Percentiles rank a stretch among this genome's conserved stretches.
These are phyloP conservation scores for Phytophthora foliorum DNA, from an alignment of 352 stramenopile species.

Conservation along the genomic window DNA sequence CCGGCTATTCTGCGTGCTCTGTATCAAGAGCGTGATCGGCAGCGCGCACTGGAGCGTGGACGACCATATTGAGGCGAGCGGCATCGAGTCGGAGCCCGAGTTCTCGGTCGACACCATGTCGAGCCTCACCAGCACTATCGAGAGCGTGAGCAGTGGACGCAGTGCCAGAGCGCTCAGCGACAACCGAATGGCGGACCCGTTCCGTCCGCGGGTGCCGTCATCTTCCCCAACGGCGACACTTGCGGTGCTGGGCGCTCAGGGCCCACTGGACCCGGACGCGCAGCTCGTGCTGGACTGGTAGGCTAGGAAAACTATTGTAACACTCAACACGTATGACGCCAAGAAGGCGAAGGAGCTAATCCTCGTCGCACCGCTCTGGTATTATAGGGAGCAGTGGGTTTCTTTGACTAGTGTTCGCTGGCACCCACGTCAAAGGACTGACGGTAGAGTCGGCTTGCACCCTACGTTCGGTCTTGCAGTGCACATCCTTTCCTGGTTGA, in stretches of 20 bases:
- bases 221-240: conserved; percentile 15
- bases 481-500: not conserved
- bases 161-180: conserved; percentile 14
- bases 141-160: conserved; percentile 18
- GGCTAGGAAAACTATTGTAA: not conserved
- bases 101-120: conserved; percentile 12
- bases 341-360: not conserved
- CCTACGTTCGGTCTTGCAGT: not conserved
- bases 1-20: conserved; percentile 43
- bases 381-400: not conserved
- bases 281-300: conserved; percentile 39
- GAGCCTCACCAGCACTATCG: conserved; percentile 12
- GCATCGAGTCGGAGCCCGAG: conserved; percentile 21
- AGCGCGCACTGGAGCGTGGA: conserved; percentile 32
- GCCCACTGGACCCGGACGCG: conserved; percentile 17
- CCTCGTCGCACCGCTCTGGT: not conserved
- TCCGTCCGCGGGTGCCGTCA: conserved; percentile 27
- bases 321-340: conserved; percentile 12
- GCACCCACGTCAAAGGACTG: not conserved
- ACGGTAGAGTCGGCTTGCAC: not conserved
- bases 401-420: not conserved
- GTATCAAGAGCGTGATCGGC: conserved; percentile 39
- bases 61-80: conserved; percentile 27
- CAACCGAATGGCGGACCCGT: conserved; percentile 25
- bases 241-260: conserved; percentile 16